Evolutionary conservation across 345 rosid species (phyloP).

Genomic region (Salix dunnii): DNA sequence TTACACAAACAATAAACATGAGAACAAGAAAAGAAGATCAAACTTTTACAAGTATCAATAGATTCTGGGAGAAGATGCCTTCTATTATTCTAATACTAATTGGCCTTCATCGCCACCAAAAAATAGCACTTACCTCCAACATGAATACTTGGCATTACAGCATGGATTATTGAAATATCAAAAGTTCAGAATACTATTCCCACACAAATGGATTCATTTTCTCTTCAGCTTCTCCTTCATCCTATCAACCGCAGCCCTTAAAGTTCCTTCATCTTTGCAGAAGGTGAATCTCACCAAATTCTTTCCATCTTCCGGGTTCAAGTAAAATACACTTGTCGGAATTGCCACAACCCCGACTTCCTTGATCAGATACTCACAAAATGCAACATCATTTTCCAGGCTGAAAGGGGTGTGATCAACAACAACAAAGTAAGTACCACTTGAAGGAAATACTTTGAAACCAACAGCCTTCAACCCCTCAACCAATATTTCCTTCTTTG

Average conservation of each 20-base stretch:
- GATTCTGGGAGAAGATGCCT: neutral
- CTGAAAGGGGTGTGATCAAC: constrained; percentile 95
- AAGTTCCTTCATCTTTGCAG: constrained; percentile 91
- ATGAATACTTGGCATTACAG: neutral
- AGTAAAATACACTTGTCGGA: constrained; percentile 83
- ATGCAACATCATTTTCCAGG: constrained; percentile 61
- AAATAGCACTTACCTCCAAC: neutral
- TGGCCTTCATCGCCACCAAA: neutral
- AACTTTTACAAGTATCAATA: neutral
- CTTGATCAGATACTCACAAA: constrained; percentile 87
- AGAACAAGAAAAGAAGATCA: neutral
- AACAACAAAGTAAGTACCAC: constrained; percentile 86
- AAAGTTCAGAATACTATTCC: neutral
- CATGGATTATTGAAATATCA: neutral
- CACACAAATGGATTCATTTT: constrained; percentile 20
- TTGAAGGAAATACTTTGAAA: constrained; percentile 80
- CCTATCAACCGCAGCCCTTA: constrained; percentile 74
- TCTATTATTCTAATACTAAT: neutral
- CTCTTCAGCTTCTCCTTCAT: constrained; percentile 79
- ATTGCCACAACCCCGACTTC: constrained; percentile 95
- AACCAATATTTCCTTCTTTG: constrained; percentile 77
- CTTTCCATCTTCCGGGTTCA: constrained; percentile 94
- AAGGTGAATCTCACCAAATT: constrained; percentile 88
- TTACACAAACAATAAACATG: neutral
- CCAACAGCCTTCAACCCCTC: constrained; percentile 86